A percentile compares a stretch with the other conserved stretches of the same genome.
Conservation (phyloP, 257 asterid species). For the Capsicum rhomboideum region DNA sequence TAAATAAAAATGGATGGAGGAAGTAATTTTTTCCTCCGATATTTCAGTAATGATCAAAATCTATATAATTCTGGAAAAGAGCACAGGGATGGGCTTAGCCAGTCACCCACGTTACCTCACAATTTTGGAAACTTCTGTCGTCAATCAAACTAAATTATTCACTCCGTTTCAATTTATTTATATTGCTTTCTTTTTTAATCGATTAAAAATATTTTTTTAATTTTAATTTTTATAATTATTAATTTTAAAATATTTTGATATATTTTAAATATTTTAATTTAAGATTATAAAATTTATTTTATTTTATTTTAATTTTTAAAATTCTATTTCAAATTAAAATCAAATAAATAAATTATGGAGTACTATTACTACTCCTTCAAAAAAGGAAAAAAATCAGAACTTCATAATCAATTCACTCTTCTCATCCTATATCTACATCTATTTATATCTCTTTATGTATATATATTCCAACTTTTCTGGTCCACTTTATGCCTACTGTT, state of each 20-base stretch:
- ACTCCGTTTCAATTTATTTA: too few relatives aligned
- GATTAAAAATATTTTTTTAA: too few relatives aligned
- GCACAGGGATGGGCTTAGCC: slow-evolving; percentile 1
- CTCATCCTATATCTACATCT: neutral
- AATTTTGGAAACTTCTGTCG: neutral
- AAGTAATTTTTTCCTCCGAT: neutral
- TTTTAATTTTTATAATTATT: too few relatives aligned
- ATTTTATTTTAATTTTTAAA: too few relatives aligned
- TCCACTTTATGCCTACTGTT: neutral
- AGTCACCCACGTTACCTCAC: neutral
- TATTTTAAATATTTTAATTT: too few relatives aligned
- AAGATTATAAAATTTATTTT: too few relatives aligned
- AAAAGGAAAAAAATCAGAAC: neutral
- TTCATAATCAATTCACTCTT: neutral
- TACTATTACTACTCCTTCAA: too few relatives aligned
- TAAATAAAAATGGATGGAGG: too few relatives aligned
- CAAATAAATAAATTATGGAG: too few relatives aligned
- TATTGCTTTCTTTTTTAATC: too few relatives aligned
- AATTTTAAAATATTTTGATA: too few relatives aligned
- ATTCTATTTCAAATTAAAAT: too few relatives aligned
- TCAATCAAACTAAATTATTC: neutral
- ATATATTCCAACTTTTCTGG: neutral
- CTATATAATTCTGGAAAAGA: neutral
- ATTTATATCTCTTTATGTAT: neutral
- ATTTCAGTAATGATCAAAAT: neutral